A percentile compares a stretch with the other conserved stretches of the same genome.
Conservation (phyloP, 805 yeast genomes). For the Yarrowia deformans region DNA sequence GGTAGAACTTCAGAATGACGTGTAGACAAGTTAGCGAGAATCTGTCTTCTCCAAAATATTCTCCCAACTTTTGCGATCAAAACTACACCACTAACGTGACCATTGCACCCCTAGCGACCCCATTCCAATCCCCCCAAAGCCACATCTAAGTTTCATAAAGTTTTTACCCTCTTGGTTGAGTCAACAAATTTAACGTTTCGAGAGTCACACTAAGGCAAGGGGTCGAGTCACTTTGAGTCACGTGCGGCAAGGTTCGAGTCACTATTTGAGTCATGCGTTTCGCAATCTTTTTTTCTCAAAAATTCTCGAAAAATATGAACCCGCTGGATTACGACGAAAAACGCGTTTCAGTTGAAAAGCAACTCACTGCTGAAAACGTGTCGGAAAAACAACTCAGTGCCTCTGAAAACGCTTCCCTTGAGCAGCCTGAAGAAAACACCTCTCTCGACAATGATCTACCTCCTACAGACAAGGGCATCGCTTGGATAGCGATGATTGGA, state of each 20-base stretch:
- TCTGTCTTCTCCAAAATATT: too few species aligned
- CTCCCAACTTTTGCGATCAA: too few species aligned
- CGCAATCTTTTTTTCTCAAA: not conserved
- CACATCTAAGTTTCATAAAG: too few species aligned
- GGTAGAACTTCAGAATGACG: too few species aligned
- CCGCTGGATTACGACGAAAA: not conserved
- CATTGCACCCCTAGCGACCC: too few species aligned
- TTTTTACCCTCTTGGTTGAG: not conserved
- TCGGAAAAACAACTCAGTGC: not conserved
- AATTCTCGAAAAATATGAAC: not conserved
- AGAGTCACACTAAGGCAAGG: not conserved
- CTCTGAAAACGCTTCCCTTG: not conserved
- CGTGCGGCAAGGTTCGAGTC: conserved; percentile 7
- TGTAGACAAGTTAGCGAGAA: too few species aligned
- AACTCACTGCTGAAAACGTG: too few species aligned
- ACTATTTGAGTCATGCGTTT: conserved; percentile 14
- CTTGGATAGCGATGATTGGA: conserved; percentile 37
- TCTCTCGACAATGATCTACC: not conserved
- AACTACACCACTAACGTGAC: too few species aligned
- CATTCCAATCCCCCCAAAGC: too few species aligned
- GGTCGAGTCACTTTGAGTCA: conserved; percentile 30
- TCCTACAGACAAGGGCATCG: conserved; percentile 10
- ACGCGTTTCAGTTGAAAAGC: conserved; percentile 1
- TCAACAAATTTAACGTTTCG: too few species aligned
- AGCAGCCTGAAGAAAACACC: not conserved